A percentile compares a stretch with the other conserved stretches of the same genome.
phyloP scores from a whole-genome alignment of 1,284 basidiomycete species.

The Cystobasidiaceae sp. region DNA sequence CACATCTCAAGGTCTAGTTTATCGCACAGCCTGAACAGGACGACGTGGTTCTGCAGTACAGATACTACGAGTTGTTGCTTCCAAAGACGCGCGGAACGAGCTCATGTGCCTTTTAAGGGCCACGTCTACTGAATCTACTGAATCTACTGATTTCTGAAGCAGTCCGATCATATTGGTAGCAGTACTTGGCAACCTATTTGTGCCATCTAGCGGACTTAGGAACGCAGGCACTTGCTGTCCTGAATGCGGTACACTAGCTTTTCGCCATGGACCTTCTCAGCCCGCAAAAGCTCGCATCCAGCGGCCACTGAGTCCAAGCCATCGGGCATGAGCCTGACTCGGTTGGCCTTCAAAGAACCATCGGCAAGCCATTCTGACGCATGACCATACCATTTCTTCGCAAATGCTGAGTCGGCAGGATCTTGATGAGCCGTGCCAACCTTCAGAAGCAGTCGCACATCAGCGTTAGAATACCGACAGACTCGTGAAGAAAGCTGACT shows the following conservation, averaged over 20 bases:
- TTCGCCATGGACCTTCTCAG: conserved; percentile 42
- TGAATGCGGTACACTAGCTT: conserved; percentile 47
- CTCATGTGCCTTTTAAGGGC: too few species aligned
- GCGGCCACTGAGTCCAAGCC: conserved; percentile 44
- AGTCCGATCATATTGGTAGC: too few species aligned
- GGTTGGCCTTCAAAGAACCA: conserved; percentile 40
- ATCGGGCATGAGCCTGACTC: conserved; percentile 40
- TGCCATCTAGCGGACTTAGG: background rate
- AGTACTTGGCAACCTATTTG: too few species aligned
- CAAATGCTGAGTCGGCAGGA: conserved; percentile 32
- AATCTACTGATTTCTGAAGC: too few species aligned
- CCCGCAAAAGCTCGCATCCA: conserved; percentile 41
- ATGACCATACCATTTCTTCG: conserved; percentile 39
- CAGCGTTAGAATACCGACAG: conserved; percentile 3
- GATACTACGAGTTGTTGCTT: too few species aligned
- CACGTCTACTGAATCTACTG: too few species aligned
- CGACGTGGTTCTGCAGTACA: too few species aligned
- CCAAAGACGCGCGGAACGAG: too few species aligned
- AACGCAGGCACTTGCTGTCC: conserved; percentile 35
- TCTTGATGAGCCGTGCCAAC: conserved; percentile 19
- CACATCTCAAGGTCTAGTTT: too few species aligned
- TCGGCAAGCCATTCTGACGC: conserved; percentile 39
- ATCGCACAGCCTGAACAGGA: too few species aligned
- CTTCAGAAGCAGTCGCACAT: background rate
- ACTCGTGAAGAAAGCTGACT: background rate